A percentile compares a stretch with the other conserved stretches of the same genome.
Evolutionary conservation across 2,329 filamentous ascomycete species (phyloP).

Genomic region (Emergomyces orientalis): DNA sequence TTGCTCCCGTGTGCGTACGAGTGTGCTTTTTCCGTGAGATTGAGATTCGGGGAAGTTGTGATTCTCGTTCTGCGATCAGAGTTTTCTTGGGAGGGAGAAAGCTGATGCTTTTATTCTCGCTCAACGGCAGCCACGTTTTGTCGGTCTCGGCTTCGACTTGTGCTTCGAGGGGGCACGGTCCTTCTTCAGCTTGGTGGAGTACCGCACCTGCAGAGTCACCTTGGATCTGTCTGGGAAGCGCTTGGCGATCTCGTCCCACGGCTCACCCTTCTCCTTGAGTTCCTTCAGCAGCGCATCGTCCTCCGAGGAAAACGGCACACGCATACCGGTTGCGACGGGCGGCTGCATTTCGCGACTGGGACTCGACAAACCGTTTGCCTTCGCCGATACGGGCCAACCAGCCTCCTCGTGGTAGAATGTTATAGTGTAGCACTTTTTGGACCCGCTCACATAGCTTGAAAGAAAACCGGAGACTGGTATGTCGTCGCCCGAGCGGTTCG

Average conservation of each 20-base stretch:
- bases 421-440: slow-evolving; percentile 7
- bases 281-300: slow-evolving; percentile 11
- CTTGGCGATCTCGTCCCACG: slow-evolving; percentile 8
- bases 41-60: no score
- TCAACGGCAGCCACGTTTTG: no score
- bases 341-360: background rate
- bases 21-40: no score
- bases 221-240: slow-evolving; percentile 6
- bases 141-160: no score
- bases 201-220: slow-evolving; percentile 6
- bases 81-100: no score
- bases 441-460: slow-evolving; percentile 4
- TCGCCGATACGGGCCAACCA: background rate
- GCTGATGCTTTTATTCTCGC: no score
- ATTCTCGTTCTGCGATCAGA: no score
- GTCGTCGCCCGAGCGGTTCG: background rate
- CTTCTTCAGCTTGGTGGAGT: slow-evolving; percentile 7
- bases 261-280: slow-evolving; percentile 11
- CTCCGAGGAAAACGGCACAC: slow-evolving; percentile 2
- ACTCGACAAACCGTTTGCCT: slow-evolving; percentile 4
- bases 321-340: background rate
- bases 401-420: slow-evolving; percentile 8
- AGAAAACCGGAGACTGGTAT: slow-evolving; percentile 6
- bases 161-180: background rate
- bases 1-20: no score